Conservation (phyloP, 441 rosid species). For the Omphalea diandra region DNA sequence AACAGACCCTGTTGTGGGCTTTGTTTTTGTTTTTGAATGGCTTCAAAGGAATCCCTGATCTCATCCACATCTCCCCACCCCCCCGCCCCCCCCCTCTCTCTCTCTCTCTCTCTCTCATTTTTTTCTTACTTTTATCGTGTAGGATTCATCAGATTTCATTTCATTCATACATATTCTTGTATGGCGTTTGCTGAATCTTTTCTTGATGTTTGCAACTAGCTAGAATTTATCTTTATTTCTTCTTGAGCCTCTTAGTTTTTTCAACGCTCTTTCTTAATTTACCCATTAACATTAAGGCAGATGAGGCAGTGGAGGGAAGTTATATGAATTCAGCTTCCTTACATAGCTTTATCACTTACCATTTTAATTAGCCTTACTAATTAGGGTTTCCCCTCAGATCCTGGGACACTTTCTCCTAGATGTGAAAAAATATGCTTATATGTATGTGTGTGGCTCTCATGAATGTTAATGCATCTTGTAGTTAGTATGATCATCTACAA, state of each 20-base stretch:
- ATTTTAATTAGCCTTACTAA: conserved; percentile 25
- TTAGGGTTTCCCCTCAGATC: conserved; percentile 41
- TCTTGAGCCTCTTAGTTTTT: not conserved
- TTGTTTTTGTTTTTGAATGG: conserved; percentile 31
- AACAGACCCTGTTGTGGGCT: conserved; percentile 26
- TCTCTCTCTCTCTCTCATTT: conserved; percentile 7
- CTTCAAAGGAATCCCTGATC: conserved; percentile 31
- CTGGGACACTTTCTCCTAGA: conserved; percentile 15
- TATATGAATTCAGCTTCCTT: too few relatives aligned
- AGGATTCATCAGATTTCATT: not conserved
- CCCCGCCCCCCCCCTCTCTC: conserved; percentile 22
- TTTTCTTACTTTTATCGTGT: not conserved
- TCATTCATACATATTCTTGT: not conserved
- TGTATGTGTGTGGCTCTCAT: too few relatives aligned
- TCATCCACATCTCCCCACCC: conserved; percentile 36
- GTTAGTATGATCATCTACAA: conserved; percentile 18
- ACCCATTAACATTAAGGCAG: too few relatives aligned
- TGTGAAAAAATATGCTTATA: too few relatives aligned
- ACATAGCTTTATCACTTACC: too few relatives aligned
- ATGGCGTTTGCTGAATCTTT: conserved; percentile 29
- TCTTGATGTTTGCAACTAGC: not conserved
- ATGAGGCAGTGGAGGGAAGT: too few relatives aligned
- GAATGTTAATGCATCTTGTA: conserved; percentile 22
- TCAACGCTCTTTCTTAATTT: too few relatives aligned
- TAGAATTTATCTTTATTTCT: not conserved